phyloP scores from a whole-genome alignment of 2,329 filamentous ascomycete species.

The Drechslerella coelobrocha region DNA sequence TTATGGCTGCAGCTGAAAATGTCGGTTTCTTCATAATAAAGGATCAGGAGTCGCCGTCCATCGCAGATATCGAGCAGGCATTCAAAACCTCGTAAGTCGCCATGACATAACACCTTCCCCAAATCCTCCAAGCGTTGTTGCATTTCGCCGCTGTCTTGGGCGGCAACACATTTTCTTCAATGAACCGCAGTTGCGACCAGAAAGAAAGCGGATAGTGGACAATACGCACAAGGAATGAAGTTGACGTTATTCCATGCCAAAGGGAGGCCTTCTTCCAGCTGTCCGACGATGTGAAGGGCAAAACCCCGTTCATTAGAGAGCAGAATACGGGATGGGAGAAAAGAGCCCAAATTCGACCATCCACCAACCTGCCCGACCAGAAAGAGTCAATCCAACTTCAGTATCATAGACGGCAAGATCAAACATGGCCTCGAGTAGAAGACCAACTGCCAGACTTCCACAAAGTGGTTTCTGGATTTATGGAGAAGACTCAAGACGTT shows the following conservation, averaged over 20 bases:
- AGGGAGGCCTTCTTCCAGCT: constrained; percentile 66
- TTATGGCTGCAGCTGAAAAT: constrained; percentile 65
- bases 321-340: constrained; percentile 70
- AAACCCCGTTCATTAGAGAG: constrained; percentile 63
- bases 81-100: constrained; percentile 52
- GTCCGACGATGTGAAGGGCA: constrained; percentile 63
- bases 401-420: constrained; percentile 65
- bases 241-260: constrained; percentile 36
- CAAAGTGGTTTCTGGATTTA: constrained; percentile 62
- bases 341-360: constrained; percentile 66
- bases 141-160: constrained; percentile 21
- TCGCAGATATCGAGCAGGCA: constrained; percentile 61
- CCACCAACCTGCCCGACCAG: constrained; percentile 66
- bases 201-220: constrained; percentile 38
- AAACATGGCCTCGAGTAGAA: constrained; percentile 63
- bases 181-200: no score
- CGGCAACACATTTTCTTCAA: constrained; percentile 40
- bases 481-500: constrained; percentile 64
- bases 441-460: constrained; percentile 63
- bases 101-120: not conserved
- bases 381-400: constrained; percentile 71
- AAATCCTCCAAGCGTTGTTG: constrained; percentile 23
- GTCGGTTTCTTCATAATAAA: constrained; percentile 68
- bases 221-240: not conserved
- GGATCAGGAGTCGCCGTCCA: constrained; percentile 64